These are phyloP conservation scores for Talaromyces sp. DNA, from an alignment of 2,329 filamentous ascomycete species.

Conservation along the genomic window DNA sequence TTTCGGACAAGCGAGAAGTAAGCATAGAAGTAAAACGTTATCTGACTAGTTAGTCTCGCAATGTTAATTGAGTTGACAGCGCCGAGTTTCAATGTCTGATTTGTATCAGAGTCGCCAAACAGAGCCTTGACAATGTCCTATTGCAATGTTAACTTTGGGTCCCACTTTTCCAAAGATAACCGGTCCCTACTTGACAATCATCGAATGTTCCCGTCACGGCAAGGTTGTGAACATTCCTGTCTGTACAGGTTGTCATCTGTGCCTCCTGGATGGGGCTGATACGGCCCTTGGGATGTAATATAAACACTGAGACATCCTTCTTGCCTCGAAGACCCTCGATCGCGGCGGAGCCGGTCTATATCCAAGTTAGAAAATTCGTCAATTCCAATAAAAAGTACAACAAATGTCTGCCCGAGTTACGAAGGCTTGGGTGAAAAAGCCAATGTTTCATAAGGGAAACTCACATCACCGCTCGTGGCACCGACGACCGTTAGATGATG, in stretches of 20 bases:
- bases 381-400: too few species aligned
- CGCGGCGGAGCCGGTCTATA: constrained; percentile 75
- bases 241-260: constrained; percentile 93
- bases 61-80: constrained; percentile 98
- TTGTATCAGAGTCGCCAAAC: constrained; percentile 80
- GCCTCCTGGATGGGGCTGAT: constrained; percentile 90
- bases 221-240: constrained; percentile 88
- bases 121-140: constrained; percentile 88
- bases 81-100: constrained; percentile 74
- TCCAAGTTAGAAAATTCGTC: not conserved
- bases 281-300: constrained; percentile 85
- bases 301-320: constrained; percentile 95
- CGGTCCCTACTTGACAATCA: constrained; percentile 95
- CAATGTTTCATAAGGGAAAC: not conserved
- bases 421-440: too few species aligned
- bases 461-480: constrained; percentile 67
- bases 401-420: too few species aligned
- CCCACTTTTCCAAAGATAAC: constrained; percentile 83
- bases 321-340: constrained; percentile 94
- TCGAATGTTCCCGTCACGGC: constrained; percentile 89
- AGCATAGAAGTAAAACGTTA: constrained; percentile 83
- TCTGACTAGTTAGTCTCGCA: constrained; percentile 59
- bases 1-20: constrained; percentile 71
- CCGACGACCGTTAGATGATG: constrained; percentile 83
- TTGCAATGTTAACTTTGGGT: constrained; percentile 74